A percentile compares a stretch with the other conserved stretches of the same genome.
These are phyloP conservation scores for Plasmodium malariae DNA, from an alignment of 169 alveolate species.

Conservation along the genomic window DNA sequence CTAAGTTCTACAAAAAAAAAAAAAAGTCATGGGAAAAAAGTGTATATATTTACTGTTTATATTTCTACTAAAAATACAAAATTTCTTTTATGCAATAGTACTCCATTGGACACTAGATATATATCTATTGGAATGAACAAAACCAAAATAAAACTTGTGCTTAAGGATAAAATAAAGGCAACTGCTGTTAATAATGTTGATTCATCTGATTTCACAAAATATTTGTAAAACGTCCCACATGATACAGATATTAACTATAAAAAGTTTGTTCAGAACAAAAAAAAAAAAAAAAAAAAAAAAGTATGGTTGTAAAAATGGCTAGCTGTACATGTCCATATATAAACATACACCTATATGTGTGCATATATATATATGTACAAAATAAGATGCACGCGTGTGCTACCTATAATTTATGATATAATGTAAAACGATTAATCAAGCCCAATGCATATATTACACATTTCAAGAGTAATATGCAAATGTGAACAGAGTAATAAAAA, in stretches of 20 bases:
- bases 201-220: slow-evolving; percentile 53
- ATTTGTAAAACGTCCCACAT: slow-evolving; percentile 54
- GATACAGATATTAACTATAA: slow-evolving; percentile 57
- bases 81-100: neutral
- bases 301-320: too few species aligned
- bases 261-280: slow-evolving; percentile 12
- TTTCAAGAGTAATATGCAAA: too few species aligned
- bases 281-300: slow-evolving; percentile 18
- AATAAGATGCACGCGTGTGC: too few species aligned
- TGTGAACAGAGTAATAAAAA: too few species aligned
- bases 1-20: slow-evolving; percentile 42
- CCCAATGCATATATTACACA: too few species aligned
- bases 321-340: neutral
- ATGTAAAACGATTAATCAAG: too few species aligned
- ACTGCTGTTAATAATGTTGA: slow-evolving; percentile 52
- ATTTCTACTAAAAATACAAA: too few species aligned
- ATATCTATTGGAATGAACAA: slow-evolving; percentile 68
- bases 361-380: too few species aligned
- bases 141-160: slow-evolving; percentile 54
- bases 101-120: slow-evolving; percentile 73
- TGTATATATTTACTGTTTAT: neutral
- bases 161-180: slow-evolving; percentile 54
- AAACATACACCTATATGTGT: too few species aligned
- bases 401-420: too few species aligned
- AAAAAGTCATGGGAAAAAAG: neutral